phyloP scores from a whole-genome alignment of 129 eudicot species.

The Centaurea solstitialis region DNA sequence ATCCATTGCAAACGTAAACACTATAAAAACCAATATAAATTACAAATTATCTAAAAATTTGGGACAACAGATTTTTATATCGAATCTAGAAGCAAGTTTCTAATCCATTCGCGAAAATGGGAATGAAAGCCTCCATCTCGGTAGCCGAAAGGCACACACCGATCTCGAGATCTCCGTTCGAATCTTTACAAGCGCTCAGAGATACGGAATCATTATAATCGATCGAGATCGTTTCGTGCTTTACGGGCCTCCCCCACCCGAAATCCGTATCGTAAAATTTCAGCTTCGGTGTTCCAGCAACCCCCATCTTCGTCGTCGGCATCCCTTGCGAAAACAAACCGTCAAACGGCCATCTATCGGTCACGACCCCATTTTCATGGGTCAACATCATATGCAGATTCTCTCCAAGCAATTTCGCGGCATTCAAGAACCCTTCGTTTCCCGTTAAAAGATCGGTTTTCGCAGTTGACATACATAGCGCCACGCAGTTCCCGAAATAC shows the following conservation, averaged over 20 bases:
- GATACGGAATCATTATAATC: constrained; percentile 9
- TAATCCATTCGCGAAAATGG: constrained; percentile 24
- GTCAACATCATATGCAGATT: constrained; percentile 5
- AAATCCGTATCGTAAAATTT: constrained; percentile 22
- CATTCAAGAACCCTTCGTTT: constrained; percentile 18
- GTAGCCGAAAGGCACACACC: constrained; percentile 28
- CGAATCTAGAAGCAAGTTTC: neutral
- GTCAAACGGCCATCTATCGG: neutral
- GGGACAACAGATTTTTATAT: neutral
- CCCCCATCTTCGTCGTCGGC: neutral
- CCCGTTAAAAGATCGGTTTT: neutral
- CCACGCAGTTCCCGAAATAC: constrained; percentile 11
- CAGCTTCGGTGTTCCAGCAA: constrained; percentile 12
- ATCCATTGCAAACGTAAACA: too few relatives aligned
- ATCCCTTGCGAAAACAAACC: neutral
- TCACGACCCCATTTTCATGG: constrained; percentile 15
- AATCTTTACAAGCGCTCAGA: neutral
- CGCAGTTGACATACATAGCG: neutral
- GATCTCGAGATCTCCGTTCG: constrained; percentile 28
- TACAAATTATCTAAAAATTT: too few relatives aligned
- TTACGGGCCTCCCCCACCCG: constrained; percentile 17
- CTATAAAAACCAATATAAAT: too few relatives aligned
- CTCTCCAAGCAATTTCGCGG: neutral
- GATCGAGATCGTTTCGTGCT: constrained; percentile 7
- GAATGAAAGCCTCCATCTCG: constrained; percentile 28